These are phyloP conservation scores for Hemisphaericaspora xylofermentans DNA, from an alignment of 1,139 yeast genomes.

Conservation along the genomic window DNA sequence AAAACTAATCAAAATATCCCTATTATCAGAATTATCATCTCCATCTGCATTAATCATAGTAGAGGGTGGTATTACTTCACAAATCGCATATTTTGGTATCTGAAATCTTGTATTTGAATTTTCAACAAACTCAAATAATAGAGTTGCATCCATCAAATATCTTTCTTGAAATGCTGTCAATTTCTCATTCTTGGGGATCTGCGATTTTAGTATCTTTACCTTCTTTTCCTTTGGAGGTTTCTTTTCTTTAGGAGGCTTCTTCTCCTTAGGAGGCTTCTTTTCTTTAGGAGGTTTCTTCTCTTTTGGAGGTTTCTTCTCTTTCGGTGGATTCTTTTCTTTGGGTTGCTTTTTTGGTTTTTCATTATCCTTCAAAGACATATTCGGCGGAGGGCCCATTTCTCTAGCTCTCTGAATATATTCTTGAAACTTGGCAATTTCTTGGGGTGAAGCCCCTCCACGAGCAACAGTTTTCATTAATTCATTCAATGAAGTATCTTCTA, in stretches of 20 bases:
- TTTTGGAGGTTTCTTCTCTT: slow-evolving; percentile 12
- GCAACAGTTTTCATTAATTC: slow-evolving; percentile 82
- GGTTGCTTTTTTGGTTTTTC: slow-evolving; percentile 4
- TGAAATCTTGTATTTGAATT: slow-evolving; percentile 71
- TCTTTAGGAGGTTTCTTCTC: slow-evolving; percentile 21
- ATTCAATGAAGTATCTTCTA: slow-evolving; percentile 64
- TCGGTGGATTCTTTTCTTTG: slow-evolving; percentile 4
- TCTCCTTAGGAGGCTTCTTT: slow-evolving; percentile 22
- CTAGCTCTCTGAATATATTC: slow-evolving; percentile 75
- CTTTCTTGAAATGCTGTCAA: slow-evolving; percentile 75
- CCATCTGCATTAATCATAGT: slow-evolving; percentile 20
- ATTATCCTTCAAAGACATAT: slow-evolving; percentile 26
- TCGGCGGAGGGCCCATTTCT: slow-evolving; percentile 66
- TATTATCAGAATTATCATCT: slow-evolving; percentile 29
- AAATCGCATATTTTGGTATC: slow-evolving; percentile 72
- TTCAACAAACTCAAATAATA: slow-evolving; percentile 84
- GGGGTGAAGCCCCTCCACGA: slow-evolving; percentile 68
- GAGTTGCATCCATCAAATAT: slow-evolving; percentile 64
- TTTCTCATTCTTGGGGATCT: slow-evolving; percentile 45
- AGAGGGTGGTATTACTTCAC: slow-evolving; percentile 52
- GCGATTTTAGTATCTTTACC: slow-evolving; percentile 20
- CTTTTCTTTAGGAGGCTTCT: slow-evolving; percentile 21
- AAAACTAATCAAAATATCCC: slow-evolving; percentile 64
- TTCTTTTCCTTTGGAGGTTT: slow-evolving; percentile 28
- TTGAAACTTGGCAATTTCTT: slow-evolving; percentile 74